Evolutionary conservation across 768 basidiomycete genomes (phyloP).

Genomic region (Trametes maxima): DNA sequence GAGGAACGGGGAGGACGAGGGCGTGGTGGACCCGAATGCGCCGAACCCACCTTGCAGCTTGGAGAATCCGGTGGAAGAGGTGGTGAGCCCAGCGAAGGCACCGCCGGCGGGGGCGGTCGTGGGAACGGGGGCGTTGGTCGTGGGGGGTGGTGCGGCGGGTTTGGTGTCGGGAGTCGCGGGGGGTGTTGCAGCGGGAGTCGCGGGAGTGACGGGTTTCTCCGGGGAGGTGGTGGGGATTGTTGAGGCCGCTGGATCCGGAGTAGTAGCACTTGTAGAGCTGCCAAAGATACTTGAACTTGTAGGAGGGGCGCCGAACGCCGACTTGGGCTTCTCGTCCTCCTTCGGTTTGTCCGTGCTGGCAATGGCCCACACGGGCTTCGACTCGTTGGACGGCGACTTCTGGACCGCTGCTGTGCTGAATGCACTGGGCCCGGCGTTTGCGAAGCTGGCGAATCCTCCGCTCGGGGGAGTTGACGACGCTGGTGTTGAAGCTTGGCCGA

Average conservation of each 20-base stretch:
- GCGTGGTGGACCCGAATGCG: constrained; percentile 16
- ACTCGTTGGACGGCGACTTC: background rate
- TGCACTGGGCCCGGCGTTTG: constrained; percentile 5
- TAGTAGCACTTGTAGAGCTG: background rate
- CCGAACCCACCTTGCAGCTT: constrained; percentile 23
- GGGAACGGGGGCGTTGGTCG: background rate
- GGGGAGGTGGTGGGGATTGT: constrained; percentile 3
- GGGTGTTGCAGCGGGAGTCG: background rate
- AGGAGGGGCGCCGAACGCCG: background rate
- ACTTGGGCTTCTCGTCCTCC: background rate
- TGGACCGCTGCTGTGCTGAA: constrained; percentile 4
- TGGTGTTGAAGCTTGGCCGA: constrained; percentile 33
- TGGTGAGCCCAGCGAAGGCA: constrained; percentile 22
- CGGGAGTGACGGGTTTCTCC: constrained; percentile 5
- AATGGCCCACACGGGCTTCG: constrained; percentile 10
- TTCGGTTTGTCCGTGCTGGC: constrained; percentile 7
- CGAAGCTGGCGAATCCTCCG: constrained; percentile 15
- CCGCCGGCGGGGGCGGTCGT: constrained; percentile 7
- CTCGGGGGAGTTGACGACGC: background rate
- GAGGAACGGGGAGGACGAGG: constrained; percentile 13
- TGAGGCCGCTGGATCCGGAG: background rate
- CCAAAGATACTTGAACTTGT: background rate
- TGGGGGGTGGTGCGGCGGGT: background rate
- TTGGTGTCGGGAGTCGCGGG: background rate
- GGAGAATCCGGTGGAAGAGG: constrained; percentile 21